Base-by-base conservation (phyloP, 805 yeast genomes). In the Suhomyces pyralidae region DNA sequence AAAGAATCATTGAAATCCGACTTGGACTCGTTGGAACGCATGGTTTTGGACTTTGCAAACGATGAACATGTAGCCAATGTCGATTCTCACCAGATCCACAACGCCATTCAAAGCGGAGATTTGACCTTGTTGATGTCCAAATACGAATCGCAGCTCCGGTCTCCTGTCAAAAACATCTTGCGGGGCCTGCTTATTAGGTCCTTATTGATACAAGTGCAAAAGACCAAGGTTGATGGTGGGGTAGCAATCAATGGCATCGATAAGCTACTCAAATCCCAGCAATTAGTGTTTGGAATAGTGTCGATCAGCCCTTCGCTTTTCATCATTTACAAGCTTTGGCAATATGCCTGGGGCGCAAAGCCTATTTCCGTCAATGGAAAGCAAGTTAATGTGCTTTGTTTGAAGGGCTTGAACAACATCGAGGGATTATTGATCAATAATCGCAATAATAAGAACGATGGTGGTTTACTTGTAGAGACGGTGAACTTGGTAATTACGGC, bases 151-250 rank as follows among this genome's bases (percentile, higher is more conserved):
- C 93, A 90, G 58, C 73, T 94, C 53, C 81, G 83, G 53, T 66
- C 75, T 5, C 98, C 98, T 0, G 63, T 91, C 46, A 78, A 74
- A 51, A 83, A 85, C 36, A 59, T 85, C 2, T 53, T 91, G 2
- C 69, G 71, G 12, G 99, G 98, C 3, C 82, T 84, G 52, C 77
- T 93, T 57, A 68, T 91, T 7, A 78, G 96, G 51, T 84, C 92
- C 14, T 67, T 94, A 45, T 71, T 94, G 62, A 92, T 93, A 56
- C 98, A 94, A 68, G 76, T 94, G n/a, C 99, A 93, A 67, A 93
- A 94, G 70, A 86, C 96, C 10, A 93, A 93, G 69, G 97, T 94
- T 6, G 99, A 93, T 66, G 97, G 96, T 7, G 91, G 88, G 36
- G 74, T 91, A 5, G 98, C 97, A 0, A 81, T 93, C 55, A 82